A percentile compares a stretch with the other conserved stretches of the same genome.
These are phyloP conservation scores for Domatiomyces globalis DNA, from an alignment of 2,329 filamentous ascomycete species.

Conservation along the genomic window DNA sequence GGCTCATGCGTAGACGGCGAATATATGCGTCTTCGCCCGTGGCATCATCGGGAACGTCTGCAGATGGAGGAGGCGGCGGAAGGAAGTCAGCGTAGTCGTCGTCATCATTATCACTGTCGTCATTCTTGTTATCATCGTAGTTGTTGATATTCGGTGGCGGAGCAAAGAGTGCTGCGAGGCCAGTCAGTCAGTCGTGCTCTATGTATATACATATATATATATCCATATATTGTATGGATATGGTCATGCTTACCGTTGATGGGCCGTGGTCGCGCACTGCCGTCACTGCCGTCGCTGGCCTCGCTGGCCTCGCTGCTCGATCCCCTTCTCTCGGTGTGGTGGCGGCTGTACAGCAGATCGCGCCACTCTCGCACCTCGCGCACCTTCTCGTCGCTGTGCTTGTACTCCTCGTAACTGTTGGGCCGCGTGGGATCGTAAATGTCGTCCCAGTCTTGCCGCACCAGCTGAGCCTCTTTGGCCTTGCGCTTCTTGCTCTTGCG, in stretches of 20 bases:
- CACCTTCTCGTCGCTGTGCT: slow-evolving; percentile 69
- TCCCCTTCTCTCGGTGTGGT: slow-evolving; percentile 34
- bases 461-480: slow-evolving; percentile 44
- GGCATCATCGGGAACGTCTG: slow-evolving; percentile 40
- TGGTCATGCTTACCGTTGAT: slow-evolving; percentile 31
- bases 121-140: slow-evolving; percentile 4
- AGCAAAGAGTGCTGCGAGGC: slow-evolving; percentile 37
- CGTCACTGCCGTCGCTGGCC: slow-evolving; percentile 37
- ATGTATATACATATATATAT: slow-evolving; percentile 1
- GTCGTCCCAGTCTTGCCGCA: slow-evolving; percentile 68
- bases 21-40: slow-evolving; percentile 58
- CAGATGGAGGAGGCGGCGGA: slow-evolving; percentile 26
- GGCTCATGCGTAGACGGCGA: slow-evolving; percentile 46
- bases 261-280: slow-evolving; percentile 17
- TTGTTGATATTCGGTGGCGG: slow-evolving; percentile 31
- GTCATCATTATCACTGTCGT: not conserved
- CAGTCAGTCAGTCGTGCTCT: slow-evolving; percentile 37
- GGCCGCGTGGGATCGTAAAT: slow-evolving; percentile 74
- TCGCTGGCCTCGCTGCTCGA: slow-evolving; percentile 37
- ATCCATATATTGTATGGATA: not conserved
- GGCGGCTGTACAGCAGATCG: slow-evolving; percentile 58
- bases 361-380: slow-evolving; percentile 76
- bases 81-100: not conserved
- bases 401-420: slow-evolving; percentile 73
- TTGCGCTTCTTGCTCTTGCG: slow-evolving; percentile 60